Evolutionary conservation across 306 rosid species (phyloP).

Genomic region (Arachis hypogaea): DNA sequence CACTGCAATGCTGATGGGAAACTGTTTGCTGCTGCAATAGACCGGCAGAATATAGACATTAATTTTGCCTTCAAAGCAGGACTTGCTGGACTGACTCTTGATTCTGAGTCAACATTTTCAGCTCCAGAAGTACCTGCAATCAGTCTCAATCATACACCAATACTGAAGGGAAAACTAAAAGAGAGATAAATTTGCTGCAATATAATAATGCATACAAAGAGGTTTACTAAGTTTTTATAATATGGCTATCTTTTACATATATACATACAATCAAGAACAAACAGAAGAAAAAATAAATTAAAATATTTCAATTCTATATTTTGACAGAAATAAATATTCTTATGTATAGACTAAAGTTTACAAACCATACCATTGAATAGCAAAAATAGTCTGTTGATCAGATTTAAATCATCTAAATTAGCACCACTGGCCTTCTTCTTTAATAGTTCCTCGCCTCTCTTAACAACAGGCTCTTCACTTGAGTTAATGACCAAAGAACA

Average conservation of each 20-base stretch:
- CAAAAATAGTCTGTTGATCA: conserved; percentile 72
- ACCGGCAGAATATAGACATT: conserved; percentile 92
- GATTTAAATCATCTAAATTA: conserved; percentile 76
- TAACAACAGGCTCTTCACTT: conserved; percentile 88
- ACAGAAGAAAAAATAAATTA: conserved; percentile 20
- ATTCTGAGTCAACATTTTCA: conserved; percentile 64
- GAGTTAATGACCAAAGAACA: conserved; percentile 53
- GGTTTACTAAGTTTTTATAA: no score
- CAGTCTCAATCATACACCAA: conserved; percentile 34
- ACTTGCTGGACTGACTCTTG: conserved; percentile 76
- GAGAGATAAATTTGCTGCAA: background rate
- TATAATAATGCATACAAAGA: no score
- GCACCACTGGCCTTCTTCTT: conserved; percentile 90
- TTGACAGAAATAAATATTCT: conserved; percentile 6
- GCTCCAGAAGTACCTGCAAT: conserved; percentile 73
- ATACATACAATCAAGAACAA: conserved; percentile 10
- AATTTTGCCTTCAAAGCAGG: conserved; percentile 77
- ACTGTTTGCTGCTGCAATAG: conserved; percentile 90
- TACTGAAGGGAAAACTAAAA: conserved; percentile 7
- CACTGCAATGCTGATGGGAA: conserved; percentile 95
- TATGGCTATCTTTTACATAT: conserved; percentile 4
- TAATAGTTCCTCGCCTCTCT: conserved; percentile 94
- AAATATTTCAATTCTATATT: conserved; percentile 14
- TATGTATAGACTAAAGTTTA: conserved; percentile 25
- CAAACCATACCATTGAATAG: conserved; percentile 78